Conservation (phyloP, 345 rosid genomes). For the Lepidium africanum region DNA sequence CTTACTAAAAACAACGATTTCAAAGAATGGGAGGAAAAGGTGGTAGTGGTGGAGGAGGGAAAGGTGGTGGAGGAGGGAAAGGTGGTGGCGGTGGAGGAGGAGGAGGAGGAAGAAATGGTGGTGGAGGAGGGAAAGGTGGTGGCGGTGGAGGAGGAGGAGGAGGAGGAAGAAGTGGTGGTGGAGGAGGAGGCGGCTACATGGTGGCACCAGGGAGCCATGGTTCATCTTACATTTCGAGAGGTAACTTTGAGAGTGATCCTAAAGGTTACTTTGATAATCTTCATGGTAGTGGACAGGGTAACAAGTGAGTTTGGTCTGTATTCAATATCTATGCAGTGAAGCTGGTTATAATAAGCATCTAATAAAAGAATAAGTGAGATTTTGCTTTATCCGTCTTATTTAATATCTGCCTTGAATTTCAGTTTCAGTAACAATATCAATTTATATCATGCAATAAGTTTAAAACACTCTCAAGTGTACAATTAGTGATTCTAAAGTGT, state of each 20-base stretch:
- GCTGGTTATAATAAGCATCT: not conserved
- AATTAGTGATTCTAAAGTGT: not conserved
- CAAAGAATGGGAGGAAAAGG: constrained; percentile 24
- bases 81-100: not conserved
- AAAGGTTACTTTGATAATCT: constrained; percentile 24
- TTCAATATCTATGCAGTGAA: not conserved
- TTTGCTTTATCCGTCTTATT: not conserved
- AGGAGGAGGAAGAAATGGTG: not conserved
- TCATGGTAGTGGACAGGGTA: constrained; percentile 17
- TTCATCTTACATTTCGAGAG: constrained; percentile 23
- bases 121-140: not conserved
- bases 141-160: not conserved
- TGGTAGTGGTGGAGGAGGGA: not conserved
- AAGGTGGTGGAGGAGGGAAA: not conserved
- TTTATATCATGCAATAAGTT: not conserved
- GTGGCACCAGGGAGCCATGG: constrained; percentile 20
- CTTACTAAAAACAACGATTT: not conserved
- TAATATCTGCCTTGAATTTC: not conserved
- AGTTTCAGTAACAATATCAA: too few species aligned
- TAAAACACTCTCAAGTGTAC: not conserved
- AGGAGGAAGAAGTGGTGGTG: not conserved
- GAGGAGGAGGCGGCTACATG: constrained; percentile 17
- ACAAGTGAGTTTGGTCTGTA: not conserved
- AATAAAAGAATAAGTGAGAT: not conserved
- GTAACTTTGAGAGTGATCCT: constrained; percentile 19